Percentiles rank a stretch among this genome's conserved stretches.
Conservation (phyloP, 805 yeast species). For the Candida ulmi region DNA sequence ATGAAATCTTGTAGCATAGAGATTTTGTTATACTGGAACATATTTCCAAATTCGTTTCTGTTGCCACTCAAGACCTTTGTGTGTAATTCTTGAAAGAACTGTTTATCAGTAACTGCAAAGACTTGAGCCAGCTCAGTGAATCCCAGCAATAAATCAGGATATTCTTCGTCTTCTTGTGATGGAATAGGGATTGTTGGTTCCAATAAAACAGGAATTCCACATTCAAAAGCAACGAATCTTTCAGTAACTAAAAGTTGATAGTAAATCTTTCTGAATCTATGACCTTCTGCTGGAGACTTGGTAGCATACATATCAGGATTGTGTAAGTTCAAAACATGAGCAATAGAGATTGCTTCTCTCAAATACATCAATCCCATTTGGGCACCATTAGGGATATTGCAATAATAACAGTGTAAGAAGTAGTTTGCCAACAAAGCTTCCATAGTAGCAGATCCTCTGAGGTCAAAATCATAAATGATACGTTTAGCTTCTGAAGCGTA, state of each 20-base stretch:
- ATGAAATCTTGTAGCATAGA: conserved; percentile 13
- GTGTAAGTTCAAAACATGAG: conserved; percentile 18
- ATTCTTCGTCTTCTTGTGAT: conserved; percentile 19
- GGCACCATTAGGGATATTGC: conserved; percentile 14
- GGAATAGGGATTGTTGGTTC: conserved; percentile 21
- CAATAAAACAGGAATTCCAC: conserved; percentile 16
- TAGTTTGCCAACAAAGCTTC: conserved; percentile 14
- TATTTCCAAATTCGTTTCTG: conserved; percentile 1
- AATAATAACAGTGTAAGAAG: conserved; percentile 18
- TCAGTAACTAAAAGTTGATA: conserved; percentile 18
- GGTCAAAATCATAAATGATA: conserved; percentile 13
- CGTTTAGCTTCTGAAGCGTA: conserved; percentile 20
- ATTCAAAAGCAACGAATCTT: conserved; percentile 17
- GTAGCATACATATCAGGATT: conserved; percentile 11
- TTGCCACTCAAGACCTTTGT: conserved; percentile 10
- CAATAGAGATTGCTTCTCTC: conserved; percentile 19
- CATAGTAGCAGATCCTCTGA: conserved; percentile 11
- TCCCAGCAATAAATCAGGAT: conserved; percentile 19
- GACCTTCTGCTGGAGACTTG: conserved; percentile 13
- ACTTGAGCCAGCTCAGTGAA: conserved; percentile 20
- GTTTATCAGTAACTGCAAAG: conserved; percentile 19
- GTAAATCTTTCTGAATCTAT: conserved; percentile 19
- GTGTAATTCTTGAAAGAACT: conserved; percentile 18
- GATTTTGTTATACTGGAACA: conserved; percentile 5
- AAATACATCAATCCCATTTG: conserved; percentile 15